Percentiles rank a stretch among this genome's conserved stretches.
Evolutionary conservation across 202 grass and related monocot genomes (phyloP).

Genomic region (Carex sylvatica): DNA sequence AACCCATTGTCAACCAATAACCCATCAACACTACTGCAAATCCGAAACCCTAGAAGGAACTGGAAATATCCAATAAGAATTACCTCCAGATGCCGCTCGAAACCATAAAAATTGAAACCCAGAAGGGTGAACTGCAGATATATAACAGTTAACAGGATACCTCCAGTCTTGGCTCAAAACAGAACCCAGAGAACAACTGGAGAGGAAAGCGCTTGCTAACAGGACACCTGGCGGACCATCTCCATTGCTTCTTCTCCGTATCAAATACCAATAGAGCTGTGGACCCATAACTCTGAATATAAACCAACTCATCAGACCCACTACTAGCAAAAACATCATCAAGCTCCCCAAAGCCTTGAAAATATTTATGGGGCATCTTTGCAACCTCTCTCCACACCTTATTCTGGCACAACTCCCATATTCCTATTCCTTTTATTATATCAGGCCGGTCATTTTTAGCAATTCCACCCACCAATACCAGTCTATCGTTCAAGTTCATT

Average conservation of each 20-base stretch:
- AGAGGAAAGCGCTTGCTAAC: slow-evolving; percentile 85
- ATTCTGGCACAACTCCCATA: slow-evolving; percentile 62
- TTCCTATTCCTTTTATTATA: slow-evolving; percentile 86
- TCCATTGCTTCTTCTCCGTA: slow-evolving; percentile 71
- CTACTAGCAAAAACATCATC: slow-evolving; percentile 86
- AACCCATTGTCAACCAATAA: not conserved
- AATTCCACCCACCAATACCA: slow-evolving; percentile 79
- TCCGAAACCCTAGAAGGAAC: not conserved
- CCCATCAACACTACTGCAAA: not conserved
- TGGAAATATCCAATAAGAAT: not conserved
- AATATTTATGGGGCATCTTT: slow-evolving; percentile 78
- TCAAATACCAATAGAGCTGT: slow-evolving; percentile 76
- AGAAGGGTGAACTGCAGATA: slow-evolving; percentile 7
- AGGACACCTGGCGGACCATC: slow-evolving; percentile 72
- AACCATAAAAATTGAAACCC: not conserved
- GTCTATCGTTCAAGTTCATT: slow-evolving; percentile 67
- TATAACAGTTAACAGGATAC: slow-evolving; percentile 43
- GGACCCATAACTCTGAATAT: slow-evolving; percentile 86
- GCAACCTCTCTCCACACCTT: slow-evolving; percentile 62
- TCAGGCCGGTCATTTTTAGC: slow-evolving; percentile 83
- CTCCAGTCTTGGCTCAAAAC: slow-evolving; percentile 79
- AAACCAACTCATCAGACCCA: slow-evolving; percentile 58
- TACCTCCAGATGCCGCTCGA: not conserved
- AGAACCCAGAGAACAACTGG: slow-evolving; percentile 83
- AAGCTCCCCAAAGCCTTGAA: slow-evolving; percentile 84